phyloP scores from a whole-genome alignment of 2,329 filamentous ascomycete genomes.

The Botrytis hyacinthi region DNA sequence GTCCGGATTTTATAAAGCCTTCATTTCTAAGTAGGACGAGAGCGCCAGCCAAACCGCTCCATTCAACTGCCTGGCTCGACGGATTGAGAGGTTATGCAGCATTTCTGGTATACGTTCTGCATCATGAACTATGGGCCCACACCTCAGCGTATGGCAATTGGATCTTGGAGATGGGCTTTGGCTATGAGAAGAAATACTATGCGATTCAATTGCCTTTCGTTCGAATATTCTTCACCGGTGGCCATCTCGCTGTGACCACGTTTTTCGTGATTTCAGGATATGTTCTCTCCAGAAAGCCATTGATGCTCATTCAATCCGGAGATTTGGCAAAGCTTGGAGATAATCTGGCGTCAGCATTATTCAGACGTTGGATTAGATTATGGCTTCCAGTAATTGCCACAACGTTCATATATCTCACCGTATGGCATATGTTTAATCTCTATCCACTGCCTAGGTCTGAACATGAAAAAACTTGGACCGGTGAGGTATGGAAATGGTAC shows the following conservation, averaged over 20 bases:
- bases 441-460: slow-evolving; percentile 18
- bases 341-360: slow-evolving; percentile 47
- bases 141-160: slow-evolving; percentile 19
- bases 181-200: slow-evolving; percentile 37
- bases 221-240: slow-evolving; percentile 58
- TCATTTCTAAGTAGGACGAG: slow-evolving; percentile 13
- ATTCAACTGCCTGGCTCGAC: slow-evolving; percentile 41
- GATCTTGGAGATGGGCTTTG: slow-evolving; percentile 35
- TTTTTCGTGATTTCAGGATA: slow-evolving; percentile 52
- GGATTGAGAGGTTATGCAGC: slow-evolving; percentile 50
- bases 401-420: slow-evolving; percentile 41
- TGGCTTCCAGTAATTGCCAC: slow-evolving; percentile 46
- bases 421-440: slow-evolving; percentile 35
- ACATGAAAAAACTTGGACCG: slow-evolving; percentile 28
- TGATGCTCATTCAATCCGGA: slow-evolving; percentile 43
- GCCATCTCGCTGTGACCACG: slow-evolving; percentile 56
- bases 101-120: slow-evolving; percentile 48
- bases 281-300: slow-evolving; percentile 45
- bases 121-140: slow-evolving; percentile 43
- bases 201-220: slow-evolving; percentile 54
- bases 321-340: slow-evolving; percentile 41
- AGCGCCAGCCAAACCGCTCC: slow-evolving; percentile 19
- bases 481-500: slow-evolving; percentile 37
- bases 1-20: slow-evolving; percentile 19
- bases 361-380: slow-evolving; percentile 48